phyloP scores from a whole-genome alignment of 306 rosid genomes.

The Prinsepia uniflora region DNA sequence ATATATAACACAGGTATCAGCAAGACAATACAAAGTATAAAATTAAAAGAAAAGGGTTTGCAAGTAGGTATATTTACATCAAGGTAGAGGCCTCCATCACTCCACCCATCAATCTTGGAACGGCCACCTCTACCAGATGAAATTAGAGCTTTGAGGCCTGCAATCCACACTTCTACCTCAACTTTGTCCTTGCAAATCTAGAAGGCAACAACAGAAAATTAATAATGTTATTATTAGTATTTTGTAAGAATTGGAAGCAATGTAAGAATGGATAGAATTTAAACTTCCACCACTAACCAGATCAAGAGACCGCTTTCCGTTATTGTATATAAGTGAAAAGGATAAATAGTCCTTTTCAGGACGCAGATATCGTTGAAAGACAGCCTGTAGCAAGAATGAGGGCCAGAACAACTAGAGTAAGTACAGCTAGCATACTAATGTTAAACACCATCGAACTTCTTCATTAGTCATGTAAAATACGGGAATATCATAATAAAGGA shows the following conservation, averaged over 20 bases:
- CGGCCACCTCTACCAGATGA: slow-evolving; percentile 93
- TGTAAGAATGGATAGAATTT: slow-evolving; percentile 15
- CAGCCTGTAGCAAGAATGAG: slow-evolving; percentile 58
- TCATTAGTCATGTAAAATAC: slow-evolving; percentile 11
- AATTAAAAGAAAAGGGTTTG: slow-evolving; percentile 13
- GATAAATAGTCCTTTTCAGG: slow-evolving; percentile 94
- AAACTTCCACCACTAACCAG: slow-evolving; percentile 57
- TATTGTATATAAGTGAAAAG: slow-evolving; percentile 82
- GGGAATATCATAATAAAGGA: slow-evolving; percentile 6
- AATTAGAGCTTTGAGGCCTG: slow-evolving; percentile 76
- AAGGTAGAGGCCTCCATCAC: slow-evolving; percentile 82
- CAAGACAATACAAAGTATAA: slow-evolving; percentile 14
- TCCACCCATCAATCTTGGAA: slow-evolving; percentile 97
- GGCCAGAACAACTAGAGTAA: slow-evolving; percentile 16
- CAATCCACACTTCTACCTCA: slow-evolving; percentile 96
- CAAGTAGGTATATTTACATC: slow-evolving; percentile 59
- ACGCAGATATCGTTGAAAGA: slow-evolving; percentile 72
- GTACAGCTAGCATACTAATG: neutral
- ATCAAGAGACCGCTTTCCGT: slow-evolving; percentile 92
- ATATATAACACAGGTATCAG: slow-evolving; percentile 4
- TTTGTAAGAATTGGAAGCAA: slow-evolving; percentile 7
- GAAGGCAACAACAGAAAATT: slow-evolving; percentile 11
- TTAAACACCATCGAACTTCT: slow-evolving; percentile 10
- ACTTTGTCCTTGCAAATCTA: slow-evolving; percentile 98
- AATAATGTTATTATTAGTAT: neutral